Conservation (phyloP, 768 basidiomycete genomes). For the Suillus subalutaceus region DNA sequence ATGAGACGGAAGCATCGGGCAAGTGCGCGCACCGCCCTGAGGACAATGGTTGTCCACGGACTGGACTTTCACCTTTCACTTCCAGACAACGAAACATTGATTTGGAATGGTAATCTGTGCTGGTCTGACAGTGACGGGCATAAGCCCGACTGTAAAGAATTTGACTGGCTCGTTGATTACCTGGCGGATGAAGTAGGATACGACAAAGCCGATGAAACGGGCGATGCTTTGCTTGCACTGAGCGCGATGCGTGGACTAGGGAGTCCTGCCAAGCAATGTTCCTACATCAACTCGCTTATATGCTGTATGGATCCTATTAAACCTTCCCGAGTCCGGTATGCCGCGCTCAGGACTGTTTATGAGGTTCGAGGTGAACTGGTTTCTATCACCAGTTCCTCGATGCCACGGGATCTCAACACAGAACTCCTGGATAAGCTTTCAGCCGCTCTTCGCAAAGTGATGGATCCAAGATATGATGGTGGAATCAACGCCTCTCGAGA, state of each 20-base stretch:
- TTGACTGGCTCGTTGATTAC: not conserved
- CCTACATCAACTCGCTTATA: not conserved
- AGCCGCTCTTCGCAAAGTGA: not conserved
- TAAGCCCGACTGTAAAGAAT: not conserved
- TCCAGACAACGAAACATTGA: not conserved
- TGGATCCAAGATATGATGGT: not conserved
- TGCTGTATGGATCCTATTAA: not conserved
- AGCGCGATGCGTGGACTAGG: not conserved
- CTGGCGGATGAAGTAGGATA: not conserved
- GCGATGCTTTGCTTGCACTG: not conserved
- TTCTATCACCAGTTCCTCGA: not conserved
- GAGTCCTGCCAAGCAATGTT: not conserved
- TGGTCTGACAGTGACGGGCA: not conserved
- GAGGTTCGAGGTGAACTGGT: not conserved
- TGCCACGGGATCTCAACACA: not conserved
- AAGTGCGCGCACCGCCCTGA: not conserved
- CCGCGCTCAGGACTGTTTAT: too few species aligned
- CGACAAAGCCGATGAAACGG: not conserved
- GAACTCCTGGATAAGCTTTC: not conserved
- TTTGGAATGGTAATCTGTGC: not conserved
- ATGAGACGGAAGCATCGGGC: not conserved
- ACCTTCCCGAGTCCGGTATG: not conserved
- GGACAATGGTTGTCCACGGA: not conserved
- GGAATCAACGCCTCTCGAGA: too few species aligned
- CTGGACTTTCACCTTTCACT: not conserved